Conservation (phyloP, 441 rosid species). For the Macaranga tanarius region DNA sequence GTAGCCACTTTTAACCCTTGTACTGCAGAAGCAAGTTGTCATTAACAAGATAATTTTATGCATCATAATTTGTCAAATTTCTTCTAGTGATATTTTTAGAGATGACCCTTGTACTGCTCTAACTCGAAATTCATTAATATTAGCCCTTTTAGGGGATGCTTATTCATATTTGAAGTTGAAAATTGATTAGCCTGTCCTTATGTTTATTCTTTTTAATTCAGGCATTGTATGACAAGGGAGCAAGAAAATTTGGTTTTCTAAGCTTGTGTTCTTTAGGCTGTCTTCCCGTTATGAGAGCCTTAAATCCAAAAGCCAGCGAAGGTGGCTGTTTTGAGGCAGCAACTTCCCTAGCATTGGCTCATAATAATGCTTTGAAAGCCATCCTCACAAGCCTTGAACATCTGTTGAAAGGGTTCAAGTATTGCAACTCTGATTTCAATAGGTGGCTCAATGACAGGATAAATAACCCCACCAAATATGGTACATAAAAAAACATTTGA, state of each 20-base stretch:
- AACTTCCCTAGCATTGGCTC: conserved; percentile 45
- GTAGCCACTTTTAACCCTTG: too few relatives aligned
- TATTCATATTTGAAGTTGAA: background rate
- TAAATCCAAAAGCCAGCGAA: conserved; percentile 32
- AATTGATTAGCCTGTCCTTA: background rate
- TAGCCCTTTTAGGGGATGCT: background rate
- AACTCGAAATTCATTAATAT: background rate
- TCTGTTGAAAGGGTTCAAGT: conserved; percentile 39
- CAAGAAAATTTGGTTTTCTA: conserved; percentile 51
- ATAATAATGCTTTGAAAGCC: conserved; percentile 40
- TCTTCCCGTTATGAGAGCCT: conserved; percentile 46
- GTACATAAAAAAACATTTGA: conserved; percentile 18
- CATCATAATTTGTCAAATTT: too few relatives aligned
- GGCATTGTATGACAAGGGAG: conserved; percentile 51
- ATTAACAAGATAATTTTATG: too few relatives aligned
- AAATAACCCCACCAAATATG: conserved; percentile 34
- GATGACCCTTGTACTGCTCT: too few relatives aligned
- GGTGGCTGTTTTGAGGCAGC: conserved; percentile 48
- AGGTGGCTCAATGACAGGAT: conserved; percentile 42
- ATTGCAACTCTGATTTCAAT: conserved; percentile 44
- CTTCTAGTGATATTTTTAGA: too few relatives aligned
- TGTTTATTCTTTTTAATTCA: conserved; percentile 12
- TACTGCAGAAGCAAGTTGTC: too few relatives aligned
- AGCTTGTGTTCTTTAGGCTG: conserved; percentile 52
- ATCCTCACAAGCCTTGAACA: conserved; percentile 38